Evolutionary conservation across 805 yeast genomes (phyloP), one percentile per base, ranked within the genome.

Genomic region (Yamadazyma laniorum): DNA sequence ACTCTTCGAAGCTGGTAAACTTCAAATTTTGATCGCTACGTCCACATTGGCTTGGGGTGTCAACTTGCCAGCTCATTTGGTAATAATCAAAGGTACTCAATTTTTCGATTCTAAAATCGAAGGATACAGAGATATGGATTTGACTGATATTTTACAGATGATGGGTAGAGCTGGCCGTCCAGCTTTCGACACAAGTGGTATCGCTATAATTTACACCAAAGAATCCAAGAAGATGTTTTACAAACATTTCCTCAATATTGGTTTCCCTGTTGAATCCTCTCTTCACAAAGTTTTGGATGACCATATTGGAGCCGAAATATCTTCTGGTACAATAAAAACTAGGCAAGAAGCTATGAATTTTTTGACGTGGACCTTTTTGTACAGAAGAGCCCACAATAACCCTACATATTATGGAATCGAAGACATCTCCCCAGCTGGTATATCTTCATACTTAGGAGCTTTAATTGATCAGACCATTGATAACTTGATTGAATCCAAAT

Each of bases 21-120:
- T 84, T 34, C 93, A 85, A 59, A 75, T 84, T 30, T 68, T 84
- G 44, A 70, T 85, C 26, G 90, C 91, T 1, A 84, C 93, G 0
- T 80, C 88, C n/a, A 85, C 91, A 1, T 70, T 85, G 46, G 91
- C 93, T 0, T 85, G 91, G 91, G 91, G 91, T 59, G 91, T 85
- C 32, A 85, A 84, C 51, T 67, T 85, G 46, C 91, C 91, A 1
- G 91, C 93, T 0, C 84, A 83, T 60, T 64, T 84, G 48, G 93
- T 84, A 12, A 76, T 84, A 30, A 81, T 84, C 48, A 84, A 84
- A 58, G 91, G 91, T 19, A 84, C 93, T 0, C 82, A 77, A 50
- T 77, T 75, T 48, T 77, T 76, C 50, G 82, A 77, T 55, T 67
- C 80, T 25, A 67, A 78, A 55, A 77, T 77, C 32, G 86, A 82